Base-by-base conservation (phyloP, 176 grass and related monocot genomes). In the Triticum monococcum region DNA sequence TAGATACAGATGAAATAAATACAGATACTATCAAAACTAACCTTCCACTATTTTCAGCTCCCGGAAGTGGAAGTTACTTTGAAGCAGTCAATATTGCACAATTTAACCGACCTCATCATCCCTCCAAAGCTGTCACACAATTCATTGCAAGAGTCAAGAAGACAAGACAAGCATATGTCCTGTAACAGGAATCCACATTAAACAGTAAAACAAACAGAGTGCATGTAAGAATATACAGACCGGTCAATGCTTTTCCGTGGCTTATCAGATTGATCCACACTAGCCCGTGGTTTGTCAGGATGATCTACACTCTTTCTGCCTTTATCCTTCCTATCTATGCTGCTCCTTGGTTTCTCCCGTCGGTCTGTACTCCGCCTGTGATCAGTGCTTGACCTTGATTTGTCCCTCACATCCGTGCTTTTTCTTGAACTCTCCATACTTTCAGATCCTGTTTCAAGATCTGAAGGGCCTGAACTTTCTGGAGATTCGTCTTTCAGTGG, bases 31-130 rank as follows among this genome's bases (percentile, higher is more conserved):
- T 57, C 75, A 72, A 68, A 68, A 78, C 87, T 92, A 81, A 86
- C 83, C 90, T 93, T 85, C 81, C 18, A 50, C 71, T 67, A 57
- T 72, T 87, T 87, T 89, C 89, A 94, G 83, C 79, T 87, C 74
- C 94, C 91, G 54, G 96, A 88, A 86, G 92, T 83, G 61, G 81
- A 75, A 68, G 94, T 89, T 64, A 95, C 87, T 76, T 91, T 96
- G 87, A 99, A 99, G 85, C 97, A 99, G 77, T 99, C 97, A 24
- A 99, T 96, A 77, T 96, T 96, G 85, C 97, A 98, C 45, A 95
- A 87, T 14, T 84, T 88, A 40, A 99, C 94, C 4, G 93, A 92
- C 65, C 89, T 96, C 89, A 99, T 94, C 94, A 99, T 96, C 77
- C 90, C 97, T 91, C 97, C 97, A 76, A 99, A 94, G 10, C 97